Percentiles rank a stretch among this genome's conserved stretches.
phyloP scores from a whole-genome alignment of 768 basidiomycete species.

The Gloeophyllum trabeum region DNA sequence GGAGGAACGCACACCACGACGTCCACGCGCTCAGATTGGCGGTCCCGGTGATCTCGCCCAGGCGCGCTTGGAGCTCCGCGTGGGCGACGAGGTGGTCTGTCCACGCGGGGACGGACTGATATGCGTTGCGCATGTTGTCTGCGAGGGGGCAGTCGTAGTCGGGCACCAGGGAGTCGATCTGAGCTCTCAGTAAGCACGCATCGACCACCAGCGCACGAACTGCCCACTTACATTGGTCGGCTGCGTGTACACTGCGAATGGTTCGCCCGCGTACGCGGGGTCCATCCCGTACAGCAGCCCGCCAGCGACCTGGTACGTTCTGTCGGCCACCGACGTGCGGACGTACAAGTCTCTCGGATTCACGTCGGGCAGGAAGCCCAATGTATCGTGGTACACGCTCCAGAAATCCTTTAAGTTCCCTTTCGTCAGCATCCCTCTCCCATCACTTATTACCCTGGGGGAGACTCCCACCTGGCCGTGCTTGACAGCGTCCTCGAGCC shows the following conservation, averaged over 20 bases:
- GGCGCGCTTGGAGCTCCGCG: slow-evolving; percentile 22
- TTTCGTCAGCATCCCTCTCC: neutral
- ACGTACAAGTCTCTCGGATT: slow-evolving; percentile 26
- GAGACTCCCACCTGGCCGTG: slow-evolving; percentile 22
- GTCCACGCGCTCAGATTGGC: slow-evolving; percentile 27
- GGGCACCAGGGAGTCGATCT: slow-evolving; percentile 39
- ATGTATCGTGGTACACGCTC: slow-evolving; percentile 25
- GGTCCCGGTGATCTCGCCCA: slow-evolving; percentile 29
- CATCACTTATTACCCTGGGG: slow-evolving; percentile 26
- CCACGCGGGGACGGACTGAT: slow-evolving; percentile 34
- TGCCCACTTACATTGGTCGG: slow-evolving; percentile 15
- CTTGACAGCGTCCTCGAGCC: slow-evolving; percentile 12
- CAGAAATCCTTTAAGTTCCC: slow-evolving; percentile 28
- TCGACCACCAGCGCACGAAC: neutral
- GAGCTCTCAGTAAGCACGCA: neutral
- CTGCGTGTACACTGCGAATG: slow-evolving; percentile 29
- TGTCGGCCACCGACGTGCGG: slow-evolving; percentile 31
- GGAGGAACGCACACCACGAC: slow-evolving; percentile 29
- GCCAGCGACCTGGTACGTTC: slow-evolving; percentile 36
- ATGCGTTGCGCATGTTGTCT: slow-evolving; percentile 23
- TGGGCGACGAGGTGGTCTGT: slow-evolving; percentile 29
- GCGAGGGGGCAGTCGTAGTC: slow-evolving; percentile 32
- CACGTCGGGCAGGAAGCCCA: slow-evolving; percentile 25
- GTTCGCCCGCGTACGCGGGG: slow-evolving; percentile 14
- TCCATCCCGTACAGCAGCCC: slow-evolving; percentile 37